Evolutionary conservation across 768 basidiomycete genomes (phyloP).

Genomic region (Termitomyces sp.): DNA sequence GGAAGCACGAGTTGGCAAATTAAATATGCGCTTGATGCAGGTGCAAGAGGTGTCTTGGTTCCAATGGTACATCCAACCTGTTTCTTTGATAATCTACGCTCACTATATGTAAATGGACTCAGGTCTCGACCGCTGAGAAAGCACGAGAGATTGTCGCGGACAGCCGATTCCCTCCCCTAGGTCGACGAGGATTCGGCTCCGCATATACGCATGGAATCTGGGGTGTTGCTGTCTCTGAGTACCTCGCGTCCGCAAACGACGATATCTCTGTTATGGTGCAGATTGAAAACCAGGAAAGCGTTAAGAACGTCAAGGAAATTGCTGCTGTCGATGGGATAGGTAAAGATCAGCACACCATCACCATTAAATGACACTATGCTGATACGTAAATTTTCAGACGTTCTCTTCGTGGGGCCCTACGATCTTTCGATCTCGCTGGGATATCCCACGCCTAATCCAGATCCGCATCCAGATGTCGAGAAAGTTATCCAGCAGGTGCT

Average conservation of each 20-base stretch:
- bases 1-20: constrained; percentile 65
- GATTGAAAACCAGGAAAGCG: constrained; percentile 60
- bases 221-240: constrained; percentile 49
- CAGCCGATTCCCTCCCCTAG: constrained; percentile 57
- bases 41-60: constrained; percentile 60
- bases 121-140: constrained; percentile 57
- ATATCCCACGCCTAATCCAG: constrained; percentile 55
- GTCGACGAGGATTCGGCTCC: constrained; percentile 62
- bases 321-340: constrained; percentile 60
- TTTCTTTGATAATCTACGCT: not conserved
- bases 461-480: constrained; percentile 64
- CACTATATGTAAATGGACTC: not conserved
- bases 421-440: constrained; percentile 64
- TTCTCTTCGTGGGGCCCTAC: constrained; percentile 53
- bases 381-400: constrained; percentile 22
- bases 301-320: constrained; percentile 58
- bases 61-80: constrained; percentile 49
- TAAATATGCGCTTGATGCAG: constrained; percentile 66
- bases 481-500: constrained; percentile 52
- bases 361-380: too few relatives aligned
- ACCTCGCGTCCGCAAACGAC: constrained; percentile 52
- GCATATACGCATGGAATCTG: constrained; percentile 59
- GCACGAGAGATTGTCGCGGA: constrained; percentile 55
- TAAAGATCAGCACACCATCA: constrained; percentile 20
- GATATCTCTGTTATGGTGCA: constrained; percentile 57